Evolutionary conservation across 1,139 yeast genomes (phyloP), one percentile per base, ranked within the genome.

Genomic region (Geotrichum cucujoidarum): DNA sequence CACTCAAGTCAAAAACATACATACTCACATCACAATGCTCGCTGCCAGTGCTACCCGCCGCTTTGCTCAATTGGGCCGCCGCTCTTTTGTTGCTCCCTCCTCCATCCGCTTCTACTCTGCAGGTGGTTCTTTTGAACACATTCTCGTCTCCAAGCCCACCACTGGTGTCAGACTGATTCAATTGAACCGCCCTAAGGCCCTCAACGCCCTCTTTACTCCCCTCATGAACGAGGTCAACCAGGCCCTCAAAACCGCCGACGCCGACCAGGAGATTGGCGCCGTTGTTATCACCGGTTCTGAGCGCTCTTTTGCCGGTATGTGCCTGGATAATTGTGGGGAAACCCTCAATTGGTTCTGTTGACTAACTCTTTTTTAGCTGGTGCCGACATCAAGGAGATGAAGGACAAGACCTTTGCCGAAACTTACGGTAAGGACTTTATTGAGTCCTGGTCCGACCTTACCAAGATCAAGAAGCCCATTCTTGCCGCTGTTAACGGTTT

Each of bases 201-300:
- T 83, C 55, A 83, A 83, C 63, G 87, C 90, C 10, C 71, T 83
- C 57, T 76, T 71, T 60, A 74, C 77, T 2, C 74, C 68, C 2
- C 75, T 75, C 16, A 64, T 74, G 50, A 48, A 39, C 8, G 79
- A 75, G 55, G 58, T 75, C 20, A 63, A 72, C 57, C 60, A 60
- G 11, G 78, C 76, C 4, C 58, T 75, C 40, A 42, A 44, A 14
- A 60, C 59, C 13, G 73, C 75, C 3, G 75, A 74, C 49, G 46
- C 53, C 17, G 73, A 73, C 48, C 59, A 61, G 5, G 60, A 65
- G 21, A 66, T 69, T 51, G 76, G 77, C 1, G 76, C 77, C 4
- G 70, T 72, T 43, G 76, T 75, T 18, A 50, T 75, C 24, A 74
- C 78, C 8, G 79, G 79, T 1, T 14, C 20, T 18, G 69, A 69